Base-by-base conservation (phyloP, 306 rosid species). In the Glycine tomentella region DNA sequence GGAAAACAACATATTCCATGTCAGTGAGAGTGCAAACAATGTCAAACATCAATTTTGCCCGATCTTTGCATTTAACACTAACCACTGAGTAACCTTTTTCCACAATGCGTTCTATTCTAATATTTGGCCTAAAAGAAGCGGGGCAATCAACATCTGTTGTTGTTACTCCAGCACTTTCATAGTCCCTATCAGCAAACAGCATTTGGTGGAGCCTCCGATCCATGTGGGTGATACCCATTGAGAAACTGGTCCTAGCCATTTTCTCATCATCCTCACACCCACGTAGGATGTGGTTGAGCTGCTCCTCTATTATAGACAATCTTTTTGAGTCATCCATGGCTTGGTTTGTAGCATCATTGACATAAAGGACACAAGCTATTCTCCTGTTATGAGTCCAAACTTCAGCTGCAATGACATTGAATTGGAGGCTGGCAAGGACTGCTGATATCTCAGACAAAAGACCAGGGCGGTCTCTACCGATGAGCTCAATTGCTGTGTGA, bases 21-120 rank as follows among this genome's bases (percentile, higher is more conserved):
- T 93, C 98, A 12, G 95, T 91, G 82, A 89, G 92, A 12, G 97
- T 92, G 91, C 94, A 93, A 33, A 91, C 97, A 61, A 91, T 91
- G 92, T 91, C 93, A 63, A 92, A 92, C 95, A 91, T 91, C 63
- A 90, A 87, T 73, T 93, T 93, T 16, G 97, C 95, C 48, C 97
- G 89, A 72, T 93, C 98, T 76, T 88, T 91, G 85, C 97, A 91
- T 65, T 74, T 74, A 8, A 93, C 95, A 75, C 87, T 90, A 44
- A 93, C 88, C 83, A 85, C 92, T 2, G 93, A 88, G 85, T 93
- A 90, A 67, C 90, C 95, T 51, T 90, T 91, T 33, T 91, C 95
- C 86, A 87, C 87, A 36, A 94, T 90, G 31, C 80, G 86, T 63
- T 90, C 97, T 67, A 94, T 80, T 53, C 85, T 87, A 81, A 94